Evolutionary conservation across 2,329 filamentous ascomycete genomes (phyloP), one percentile per base, ranked within the genome.

Genomic region (Sarocladium kiliense): DNA sequence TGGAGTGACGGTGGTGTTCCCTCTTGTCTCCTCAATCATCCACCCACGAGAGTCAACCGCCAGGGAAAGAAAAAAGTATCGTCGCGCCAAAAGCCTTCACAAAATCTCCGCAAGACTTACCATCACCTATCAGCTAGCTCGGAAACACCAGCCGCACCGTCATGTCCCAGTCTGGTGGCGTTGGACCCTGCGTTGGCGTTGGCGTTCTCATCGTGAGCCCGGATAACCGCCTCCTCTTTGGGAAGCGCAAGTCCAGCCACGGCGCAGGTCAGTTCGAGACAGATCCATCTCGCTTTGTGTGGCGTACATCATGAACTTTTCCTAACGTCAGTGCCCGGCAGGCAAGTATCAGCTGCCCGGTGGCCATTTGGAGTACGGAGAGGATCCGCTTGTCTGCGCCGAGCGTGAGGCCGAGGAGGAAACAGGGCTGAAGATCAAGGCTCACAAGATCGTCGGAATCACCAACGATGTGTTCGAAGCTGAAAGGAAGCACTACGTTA

Each of bases 281-380:
- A n/a, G 3, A 12, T 51, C 30, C 27, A 21, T 44, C 9, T 23
- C 7, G 18, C 18, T 21, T 23, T 9, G 39, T 18, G 7, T 23
- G 18, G 39, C 11, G 12, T 4, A 19, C 47, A 21, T 23, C 23
- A 18, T 36, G 18, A 19, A 23, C 47, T 37, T 36, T 25, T 23
- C 16, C 32, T 51, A 16, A 34, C 26, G 12, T 9, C 11, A 41
- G 19, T n/a, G n/a, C 26, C 21, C 53, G 44, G 11, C 30, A 80
- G 84, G 81, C 1, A 84, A 80, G 0, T 83, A 79, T 70, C 85
- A 84, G 51, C 79, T 90, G 14, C 88, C 89, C 0, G 89, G 89
- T 21, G 89, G 89, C 0, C 88, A 93, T 62, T 78, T 92, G 16
- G 89, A 93, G 58, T 79, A 81, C 56, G 79, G 80, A 58, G 89